Evolutionary conservation across 176 grass and related monocot genomes (phyloP).

Genomic region (Metroxylon sagu): DNA sequence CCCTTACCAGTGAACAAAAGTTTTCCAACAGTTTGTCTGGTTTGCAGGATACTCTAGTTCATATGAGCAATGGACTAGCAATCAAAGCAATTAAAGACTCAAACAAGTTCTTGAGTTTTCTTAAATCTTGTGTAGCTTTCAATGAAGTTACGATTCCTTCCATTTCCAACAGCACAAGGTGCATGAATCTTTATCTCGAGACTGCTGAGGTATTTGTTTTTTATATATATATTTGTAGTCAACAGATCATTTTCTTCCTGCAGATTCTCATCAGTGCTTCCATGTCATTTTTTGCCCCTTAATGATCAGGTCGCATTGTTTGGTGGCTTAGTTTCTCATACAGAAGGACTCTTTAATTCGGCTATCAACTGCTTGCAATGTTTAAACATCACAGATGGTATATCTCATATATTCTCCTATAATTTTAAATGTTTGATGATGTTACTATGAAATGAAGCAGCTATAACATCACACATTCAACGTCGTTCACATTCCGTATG

Average conservation of each 20-base stretch:
- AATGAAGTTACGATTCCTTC: conserved; percentile 19
- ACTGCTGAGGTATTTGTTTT: conserved; percentile 16
- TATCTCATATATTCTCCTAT: no score
- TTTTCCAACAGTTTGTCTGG: neutral
- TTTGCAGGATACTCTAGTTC: conserved; percentile 8
- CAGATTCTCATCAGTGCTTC: neutral
- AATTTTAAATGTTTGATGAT: no score
- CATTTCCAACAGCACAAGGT: conserved; percentile 3
- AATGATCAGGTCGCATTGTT: conserved; percentile 9
- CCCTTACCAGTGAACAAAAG: neutral
- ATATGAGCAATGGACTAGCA: conserved; percentile 11
- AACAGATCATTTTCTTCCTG: no score
- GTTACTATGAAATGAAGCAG: no score
- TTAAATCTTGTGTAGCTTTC: conserved; percentile 14
- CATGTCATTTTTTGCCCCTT: neutral
- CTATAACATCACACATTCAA: no score
- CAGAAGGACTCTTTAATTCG: conserved; percentile 12
- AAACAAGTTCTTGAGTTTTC: conserved; percentile 1
- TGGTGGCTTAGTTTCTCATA: conserved; percentile 9
- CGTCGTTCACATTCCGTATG: no score
- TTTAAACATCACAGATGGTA: conserved; percentile 5
- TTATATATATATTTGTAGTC: no score
- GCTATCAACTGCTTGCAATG: conserved; percentile 12
- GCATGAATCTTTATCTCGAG: conserved; percentile 16
- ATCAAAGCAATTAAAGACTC: conserved; percentile 1